Evolutionary conservation across 2,329 filamentous ascomycete species (phyloP), one percentile per base, ranked within the genome.

Genomic region (Colletotrichum acutatum): DNA sequence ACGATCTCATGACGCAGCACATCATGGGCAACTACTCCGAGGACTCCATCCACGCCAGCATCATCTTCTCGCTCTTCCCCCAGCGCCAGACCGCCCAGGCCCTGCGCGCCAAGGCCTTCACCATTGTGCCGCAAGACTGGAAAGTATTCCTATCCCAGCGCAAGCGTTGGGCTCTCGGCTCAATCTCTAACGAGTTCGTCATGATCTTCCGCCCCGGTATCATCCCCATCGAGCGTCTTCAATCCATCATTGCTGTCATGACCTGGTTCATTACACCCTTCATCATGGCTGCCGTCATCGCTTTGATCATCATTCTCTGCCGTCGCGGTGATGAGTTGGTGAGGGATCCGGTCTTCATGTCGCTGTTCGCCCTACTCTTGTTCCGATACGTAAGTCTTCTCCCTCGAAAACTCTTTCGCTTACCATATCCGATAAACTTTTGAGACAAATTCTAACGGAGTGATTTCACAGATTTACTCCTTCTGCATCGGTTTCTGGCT

Each of bases 21-120:
- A 86, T 88, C 74, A 85, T 86, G 77, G 85, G 84, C 14, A 85
- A 83, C 22, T 85, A 86, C 52, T 86, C 84, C 3, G 86, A 88
- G 71, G 86, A 87, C 64, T 83, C 84, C 58, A 87, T 87, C 73
- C 86, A 87, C 66, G 85, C 85, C 1, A 85, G 83, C 72, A 83
- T 86, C 74, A 85, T 87, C 75, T 84, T 87, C 66, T 85, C 84
- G 70, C 79, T 84, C 12, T 85, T 82, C 72, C 85, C 86, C 0
- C 76, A 82, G 26, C 83, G 82, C 34, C 82, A 83, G 60, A 88
- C 85, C 0, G 82, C 84, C 0, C 86, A 88, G 76, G 85, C 86
- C 0, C 80, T 88, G 2, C 80, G 81, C 0, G 85, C 86, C 34
- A 83, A 84, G 65, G 85, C 86, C 12, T 87, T 81, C 74, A 87